Conservation (phyloP, 2,329 filamentous ascomycete species). For the Rutstroemia sp. region DNA sequence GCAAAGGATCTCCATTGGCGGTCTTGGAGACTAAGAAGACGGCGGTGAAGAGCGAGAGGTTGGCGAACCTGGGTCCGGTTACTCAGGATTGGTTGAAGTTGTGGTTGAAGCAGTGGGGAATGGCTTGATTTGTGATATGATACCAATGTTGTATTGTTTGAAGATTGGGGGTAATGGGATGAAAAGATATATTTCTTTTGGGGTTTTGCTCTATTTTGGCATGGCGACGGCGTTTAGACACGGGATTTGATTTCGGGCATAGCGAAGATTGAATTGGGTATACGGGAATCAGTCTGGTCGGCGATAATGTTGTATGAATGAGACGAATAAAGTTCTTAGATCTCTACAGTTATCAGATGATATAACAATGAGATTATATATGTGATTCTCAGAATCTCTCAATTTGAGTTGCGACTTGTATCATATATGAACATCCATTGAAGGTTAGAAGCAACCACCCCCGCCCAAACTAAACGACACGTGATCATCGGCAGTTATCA, state of each 20-base stretch:
- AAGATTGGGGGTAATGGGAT: not conserved
- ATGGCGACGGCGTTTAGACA: not conserved
- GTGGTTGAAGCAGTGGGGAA: slow-evolving; percentile 31
- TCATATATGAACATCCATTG: too few relatives aligned
- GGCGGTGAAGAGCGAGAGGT: slow-evolving; percentile 19
- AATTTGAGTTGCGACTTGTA: too few relatives aligned
- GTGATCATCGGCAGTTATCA: too few relatives aligned
- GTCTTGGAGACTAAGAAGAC: slow-evolving; percentile 12
- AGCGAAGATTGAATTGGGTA: too few relatives aligned
- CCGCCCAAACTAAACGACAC: too few relatives aligned
- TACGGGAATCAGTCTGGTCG: too few relatives aligned
- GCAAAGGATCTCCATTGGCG: slow-evolving; percentile 8
- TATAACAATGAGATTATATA: too few relatives aligned
- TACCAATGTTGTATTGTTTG: not conserved
- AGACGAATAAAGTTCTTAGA: too few relatives aligned
- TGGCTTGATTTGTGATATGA: slow-evolving; percentile 9
- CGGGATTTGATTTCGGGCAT: not conserved
- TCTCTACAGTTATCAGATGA: too few relatives aligned
- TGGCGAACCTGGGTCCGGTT: slow-evolving; percentile 25
- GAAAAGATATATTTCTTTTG: not conserved
- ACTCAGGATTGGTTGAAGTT: slow-evolving; percentile 29
- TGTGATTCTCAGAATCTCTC: too few relatives aligned
- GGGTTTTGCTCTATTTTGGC: not conserved
- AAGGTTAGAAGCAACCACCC: too few relatives aligned
- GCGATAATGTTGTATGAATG: too few relatives aligned